Conservation (phyloP, 2,329 filamentous ascomycete species). For the Aspergillus neotritici region DNA sequence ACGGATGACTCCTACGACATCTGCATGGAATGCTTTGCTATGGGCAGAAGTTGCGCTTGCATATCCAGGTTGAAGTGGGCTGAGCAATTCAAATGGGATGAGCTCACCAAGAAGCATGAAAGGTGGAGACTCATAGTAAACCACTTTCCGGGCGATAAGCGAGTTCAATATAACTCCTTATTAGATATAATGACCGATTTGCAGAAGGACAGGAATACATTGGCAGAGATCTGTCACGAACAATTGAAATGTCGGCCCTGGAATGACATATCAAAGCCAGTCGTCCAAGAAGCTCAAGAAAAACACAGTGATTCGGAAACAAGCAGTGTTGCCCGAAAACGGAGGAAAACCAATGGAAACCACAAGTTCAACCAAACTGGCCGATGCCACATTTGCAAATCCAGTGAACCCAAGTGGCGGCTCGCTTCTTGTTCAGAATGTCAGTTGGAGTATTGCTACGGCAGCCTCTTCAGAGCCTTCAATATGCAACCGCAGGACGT, state of each 20-base stretch:
- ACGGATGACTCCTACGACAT: conserved; percentile 88
- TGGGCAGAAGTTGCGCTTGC: conserved; percentile 89
- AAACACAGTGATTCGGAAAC: conserved; percentile 51
- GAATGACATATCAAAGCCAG: conserved; percentile 68
- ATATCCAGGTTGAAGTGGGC: conserved; percentile 82
- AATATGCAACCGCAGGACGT: conserved; percentile 80
- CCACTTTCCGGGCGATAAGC: no score
- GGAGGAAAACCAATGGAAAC: conserved; percentile 50
- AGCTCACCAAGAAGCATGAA: conserved; percentile 72
- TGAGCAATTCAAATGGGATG: conserved; percentile 84
- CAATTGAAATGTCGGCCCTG: conserved; percentile 74
- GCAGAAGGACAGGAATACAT: conserved; percentile 64
- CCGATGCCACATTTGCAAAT: conserved; percentile 75
- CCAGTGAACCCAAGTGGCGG: conserved; percentile 76
- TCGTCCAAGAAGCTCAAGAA: conserved; percentile 25
- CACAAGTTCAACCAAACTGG: conserved; percentile 48
- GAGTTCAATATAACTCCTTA: no score
- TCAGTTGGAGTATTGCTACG: conserved; percentile 77
- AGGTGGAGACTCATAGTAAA: conserved; percentile 56
- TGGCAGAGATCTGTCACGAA: conserved; percentile 91
- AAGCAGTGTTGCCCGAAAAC: conserved; percentile 57
- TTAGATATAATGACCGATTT: no score
- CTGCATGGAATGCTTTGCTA: conserved; percentile 97
- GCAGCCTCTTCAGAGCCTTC: conserved; percentile 84
- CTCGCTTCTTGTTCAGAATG: conserved; percentile 77